phyloP scores from a whole-genome alignment of 2,329 filamentous ascomycete genomes.

The Didymosphaeria variabile region DNA sequence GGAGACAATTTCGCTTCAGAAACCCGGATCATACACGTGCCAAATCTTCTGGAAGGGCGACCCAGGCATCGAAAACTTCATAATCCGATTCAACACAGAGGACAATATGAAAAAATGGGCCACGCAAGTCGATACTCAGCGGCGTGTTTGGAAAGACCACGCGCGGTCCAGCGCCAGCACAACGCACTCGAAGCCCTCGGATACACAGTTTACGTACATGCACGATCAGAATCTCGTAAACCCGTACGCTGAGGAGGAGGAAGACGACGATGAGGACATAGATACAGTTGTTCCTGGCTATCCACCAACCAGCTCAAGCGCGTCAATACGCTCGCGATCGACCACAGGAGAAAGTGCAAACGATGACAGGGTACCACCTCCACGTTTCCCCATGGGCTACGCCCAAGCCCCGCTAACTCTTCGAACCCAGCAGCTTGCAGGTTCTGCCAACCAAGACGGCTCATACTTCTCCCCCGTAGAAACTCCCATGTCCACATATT shows the following conservation, averaged over 20 bases:
- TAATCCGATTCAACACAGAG: slow-evolving; percentile 91
- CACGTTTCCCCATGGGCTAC: slow-evolving; percentile 74
- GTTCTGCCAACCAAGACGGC: slow-evolving; percentile 71
- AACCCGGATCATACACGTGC: slow-evolving; percentile 90
- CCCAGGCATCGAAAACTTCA: slow-evolving; percentile 93
- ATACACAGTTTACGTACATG: slow-evolving; percentile 83
- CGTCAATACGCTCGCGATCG: slow-evolving; percentile 78
- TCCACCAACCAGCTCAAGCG: slow-evolving; percentile 73
- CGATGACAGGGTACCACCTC: slow-evolving; percentile 67
- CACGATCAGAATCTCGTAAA: slow-evolving; percentile 78
- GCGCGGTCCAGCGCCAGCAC: slow-evolving; percentile 61
- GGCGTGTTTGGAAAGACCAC: slow-evolving; percentile 60
- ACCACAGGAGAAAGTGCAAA: slow-evolving; percentile 73
- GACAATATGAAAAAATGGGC: slow-evolving; percentile 95
- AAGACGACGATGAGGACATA: slow-evolving; percentile 62
- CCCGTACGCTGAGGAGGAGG: slow-evolving; percentile 74
- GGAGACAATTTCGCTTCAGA: slow-evolving; percentile 86
- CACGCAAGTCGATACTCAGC: slow-evolving; percentile 77
- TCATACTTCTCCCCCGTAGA: slow-evolving; percentile 96
- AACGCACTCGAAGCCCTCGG: slow-evolving; percentile 62
- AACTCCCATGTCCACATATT: slow-evolving; percentile 70
- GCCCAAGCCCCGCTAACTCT: slow-evolving; percentile 70
- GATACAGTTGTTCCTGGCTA: slow-evolving; percentile 49
- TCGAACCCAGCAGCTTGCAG: slow-evolving; percentile 70
- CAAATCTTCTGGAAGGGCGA: slow-evolving; percentile 99